These are phyloP conservation scores for Linnemannia schmuckeri DNA, from an alignment of 192 early-diverging fungal genomes.

Conservation along the genomic window DNA sequence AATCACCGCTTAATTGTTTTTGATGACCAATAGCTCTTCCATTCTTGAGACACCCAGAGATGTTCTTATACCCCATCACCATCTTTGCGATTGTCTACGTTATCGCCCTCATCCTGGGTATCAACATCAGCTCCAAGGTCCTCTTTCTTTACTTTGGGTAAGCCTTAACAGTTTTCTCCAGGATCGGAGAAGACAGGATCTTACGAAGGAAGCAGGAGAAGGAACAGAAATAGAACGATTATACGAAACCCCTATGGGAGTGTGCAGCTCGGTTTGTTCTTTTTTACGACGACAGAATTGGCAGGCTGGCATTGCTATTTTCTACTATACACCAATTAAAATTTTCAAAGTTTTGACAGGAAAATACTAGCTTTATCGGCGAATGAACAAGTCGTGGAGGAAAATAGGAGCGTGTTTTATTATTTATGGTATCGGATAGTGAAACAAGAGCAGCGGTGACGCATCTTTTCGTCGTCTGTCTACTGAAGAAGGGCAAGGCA, in stretches of 20 bases:
- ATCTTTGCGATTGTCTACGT: slow-evolving; percentile 73
- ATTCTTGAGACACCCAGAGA: slow-evolving; percentile 89
- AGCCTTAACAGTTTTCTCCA: background rate
- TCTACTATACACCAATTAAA: too few species aligned
- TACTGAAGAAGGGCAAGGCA: background rate
- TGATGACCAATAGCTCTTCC: slow-evolving; percentile 80
- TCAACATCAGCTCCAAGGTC: slow-evolving; percentile 84
- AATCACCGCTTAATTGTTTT: slow-evolving; percentile 2
- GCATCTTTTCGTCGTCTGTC: background rate
- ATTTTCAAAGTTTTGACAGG: too few species aligned
- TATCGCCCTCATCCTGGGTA: slow-evolving; percentile 72
- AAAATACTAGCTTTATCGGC: too few species aligned
- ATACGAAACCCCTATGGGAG: too few species aligned
- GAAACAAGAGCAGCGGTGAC: background rate
- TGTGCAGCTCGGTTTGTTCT: background rate
- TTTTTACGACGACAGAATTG: too few species aligned
- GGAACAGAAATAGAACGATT: background rate
- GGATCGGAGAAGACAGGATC: background rate
- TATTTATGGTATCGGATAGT: too few species aligned
- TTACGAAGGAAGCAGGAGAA: background rate
- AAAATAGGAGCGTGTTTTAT: too few species aligned
- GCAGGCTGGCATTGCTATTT: too few species aligned
- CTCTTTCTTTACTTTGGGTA: slow-evolving; percentile 83
- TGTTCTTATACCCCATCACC: slow-evolving; percentile 91
- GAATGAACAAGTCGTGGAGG: too few species aligned